phyloP scores from a whole-genome alignment of 805 yeast genomes.

The Cyberlindnera saturnus region DNA sequence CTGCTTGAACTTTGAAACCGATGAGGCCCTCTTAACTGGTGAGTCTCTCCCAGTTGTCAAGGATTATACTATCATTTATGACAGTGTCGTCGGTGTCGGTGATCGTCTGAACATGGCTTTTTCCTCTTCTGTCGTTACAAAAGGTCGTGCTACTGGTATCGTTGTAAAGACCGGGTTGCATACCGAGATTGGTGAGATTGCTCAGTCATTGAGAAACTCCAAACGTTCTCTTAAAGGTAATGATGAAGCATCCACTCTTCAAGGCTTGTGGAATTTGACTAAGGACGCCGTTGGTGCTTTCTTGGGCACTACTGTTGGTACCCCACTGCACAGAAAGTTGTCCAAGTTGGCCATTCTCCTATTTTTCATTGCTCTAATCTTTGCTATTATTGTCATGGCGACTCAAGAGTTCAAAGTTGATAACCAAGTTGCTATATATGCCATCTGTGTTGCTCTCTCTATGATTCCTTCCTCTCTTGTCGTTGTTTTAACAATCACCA shows the following conservation, averaged over 20 bases:
- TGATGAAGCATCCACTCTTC: conserved; percentile 32
- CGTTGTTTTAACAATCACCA: conserved; percentile 77
- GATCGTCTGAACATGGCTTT: conserved; percentile 70
- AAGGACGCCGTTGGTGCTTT: conserved; percentile 58
- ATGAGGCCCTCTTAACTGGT: conserved; percentile 62
- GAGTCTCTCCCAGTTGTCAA: conserved; percentile 63
- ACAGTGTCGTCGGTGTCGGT: conserved; percentile 51
- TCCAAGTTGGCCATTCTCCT: conserved; percentile 71
- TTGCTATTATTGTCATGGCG: conserved; percentile 84
- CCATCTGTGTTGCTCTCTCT: conserved; percentile 73
- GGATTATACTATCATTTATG: conserved; percentile 36
- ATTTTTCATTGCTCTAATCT: conserved; percentile 70
- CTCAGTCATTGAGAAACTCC: conserved; percentile 45
- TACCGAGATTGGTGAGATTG: conserved; percentile 74
- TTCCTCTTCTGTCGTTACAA: conserved; percentile 62
- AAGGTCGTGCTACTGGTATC: conserved; percentile 70
- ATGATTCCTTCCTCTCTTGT: conserved; percentile 80
- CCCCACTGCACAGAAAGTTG: conserved; percentile 73
- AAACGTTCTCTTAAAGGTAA: conserved; percentile 37
- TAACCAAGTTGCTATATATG: conserved; percentile 79
- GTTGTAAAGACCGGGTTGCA: conserved; percentile 59
- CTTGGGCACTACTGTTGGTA: conserved; percentile 72
- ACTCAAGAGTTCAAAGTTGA: conserved; percentile 72
- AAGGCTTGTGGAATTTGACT: conserved; percentile 33
- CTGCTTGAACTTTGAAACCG: conserved; percentile 61